These are phyloP conservation scores for Mycena galopus DNA, from an alignment of 768 basidiomycete species.

Conservation along the genomic window DNA sequence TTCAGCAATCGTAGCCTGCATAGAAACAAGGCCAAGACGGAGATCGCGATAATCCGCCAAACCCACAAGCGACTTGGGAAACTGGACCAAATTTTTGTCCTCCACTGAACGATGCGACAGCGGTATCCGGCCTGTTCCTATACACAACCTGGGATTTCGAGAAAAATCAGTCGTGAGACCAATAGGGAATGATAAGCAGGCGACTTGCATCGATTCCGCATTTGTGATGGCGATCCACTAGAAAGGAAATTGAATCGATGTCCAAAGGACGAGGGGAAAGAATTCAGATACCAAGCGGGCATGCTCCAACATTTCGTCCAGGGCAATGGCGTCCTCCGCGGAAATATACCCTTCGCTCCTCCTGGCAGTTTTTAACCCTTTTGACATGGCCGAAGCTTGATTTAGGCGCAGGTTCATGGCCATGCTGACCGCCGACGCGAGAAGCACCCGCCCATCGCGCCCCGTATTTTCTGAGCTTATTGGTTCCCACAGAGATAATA, in stretches of 20 bases:
- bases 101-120: background rate
- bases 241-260: too few species aligned
- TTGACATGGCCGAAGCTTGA: slow-evolving; percentile 8
- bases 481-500: slow-evolving; percentile 28
- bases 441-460: slow-evolving; percentile 8
- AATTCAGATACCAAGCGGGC: slow-evolving; percentile 26
- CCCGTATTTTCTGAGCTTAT: slow-evolving; percentile 20
- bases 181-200: too few species aligned
- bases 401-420: slow-evolving; percentile 17
- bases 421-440: slow-evolving; percentile 19
- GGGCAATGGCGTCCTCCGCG: slow-evolving; percentile 35
- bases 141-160: background rate
- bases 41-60: background rate
- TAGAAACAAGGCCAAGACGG: background rate
- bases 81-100: background rate
- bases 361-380: slow-evolving; percentile 36
- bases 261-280: too few species aligned
- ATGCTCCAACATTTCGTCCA: slow-evolving; percentile 33
- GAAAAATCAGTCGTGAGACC: background rate
- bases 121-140: slow-evolving; percentile 9
- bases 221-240: slow-evolving; percentile 28
- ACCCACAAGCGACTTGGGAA: background rate
- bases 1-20: slow-evolving; percentile 3
- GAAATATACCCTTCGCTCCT: slow-evolving; percentile 33
- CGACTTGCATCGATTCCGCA: slow-evolving; percentile 19